Evolutionary conservation across 768 basidiomycete species (phyloP).

Genomic region (Amanita polypyramis): DNA sequence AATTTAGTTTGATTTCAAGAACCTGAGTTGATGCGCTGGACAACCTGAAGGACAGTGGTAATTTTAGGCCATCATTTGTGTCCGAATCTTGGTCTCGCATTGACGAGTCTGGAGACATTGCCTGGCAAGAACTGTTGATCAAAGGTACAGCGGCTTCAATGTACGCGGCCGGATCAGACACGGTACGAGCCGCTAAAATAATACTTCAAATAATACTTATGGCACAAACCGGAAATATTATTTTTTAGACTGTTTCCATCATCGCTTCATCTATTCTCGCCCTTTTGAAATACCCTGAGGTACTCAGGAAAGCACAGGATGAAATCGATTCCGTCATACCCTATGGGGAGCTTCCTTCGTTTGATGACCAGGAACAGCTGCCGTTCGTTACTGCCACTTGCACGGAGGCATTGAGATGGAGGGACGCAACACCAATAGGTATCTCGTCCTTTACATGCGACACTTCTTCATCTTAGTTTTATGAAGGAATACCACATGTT

Average conservation of each 20-base stretch:
- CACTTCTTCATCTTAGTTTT: neutral
- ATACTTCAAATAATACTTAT: no score
- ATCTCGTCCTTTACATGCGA: neutral
- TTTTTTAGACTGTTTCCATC: slow-evolving; percentile 15
- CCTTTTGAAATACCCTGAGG: slow-evolving; percentile 21
- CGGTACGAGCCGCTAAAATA: slow-evolving; percentile 8
- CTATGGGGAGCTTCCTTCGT: slow-evolving; percentile 21
- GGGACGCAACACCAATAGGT: slow-evolving; percentile 17
- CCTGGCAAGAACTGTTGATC: slow-evolving; percentile 14
- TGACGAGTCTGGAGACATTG: slow-evolving; percentile 5
- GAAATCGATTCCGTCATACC: slow-evolving; percentile 25
- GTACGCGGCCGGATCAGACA: slow-evolving; percentile 15
- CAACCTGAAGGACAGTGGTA: slow-evolving; percentile 10
- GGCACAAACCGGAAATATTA: neutral
- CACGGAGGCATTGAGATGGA: slow-evolving; percentile 20
- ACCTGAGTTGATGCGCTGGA: no score
- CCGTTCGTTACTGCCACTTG: slow-evolving; percentile 23
- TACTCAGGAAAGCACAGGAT: slow-evolving; percentile 20
- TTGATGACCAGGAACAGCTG: slow-evolving; percentile 16
- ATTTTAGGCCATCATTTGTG: slow-evolving; percentile 11
- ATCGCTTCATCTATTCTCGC: slow-evolving; percentile 21
- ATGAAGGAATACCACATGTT: slow-evolving; percentile 18
- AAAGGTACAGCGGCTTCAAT: slow-evolving; percentile 15
- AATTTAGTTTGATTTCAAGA: no score
- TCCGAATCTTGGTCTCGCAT: slow-evolving; percentile 10